These are phyloP conservation scores for Albatrellus sp. DNA, from an alignment of 1,284 basidiomycete species.

Conservation along the genomic window DNA sequence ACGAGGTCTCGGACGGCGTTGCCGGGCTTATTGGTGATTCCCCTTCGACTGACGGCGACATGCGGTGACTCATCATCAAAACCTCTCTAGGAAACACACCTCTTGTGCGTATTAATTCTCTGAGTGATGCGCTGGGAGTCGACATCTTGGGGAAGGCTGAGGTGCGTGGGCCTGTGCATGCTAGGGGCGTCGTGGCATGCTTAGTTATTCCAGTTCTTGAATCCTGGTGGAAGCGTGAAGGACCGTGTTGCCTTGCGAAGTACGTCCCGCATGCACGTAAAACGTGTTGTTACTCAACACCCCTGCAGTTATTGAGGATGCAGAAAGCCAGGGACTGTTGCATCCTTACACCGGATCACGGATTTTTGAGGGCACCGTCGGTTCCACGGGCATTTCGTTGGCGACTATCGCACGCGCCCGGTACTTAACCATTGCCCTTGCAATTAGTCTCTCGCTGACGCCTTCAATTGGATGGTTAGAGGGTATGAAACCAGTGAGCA, in stretches of 20 bases:
- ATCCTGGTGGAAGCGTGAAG: constrained; percentile 96
- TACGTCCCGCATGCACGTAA: constrained; percentile 23
- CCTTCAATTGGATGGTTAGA: constrained; percentile 22
- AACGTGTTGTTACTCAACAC: background rate
- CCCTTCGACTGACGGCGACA: background rate
- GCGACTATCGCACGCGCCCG: constrained; percentile 86
- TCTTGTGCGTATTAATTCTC: constrained; percentile 79
- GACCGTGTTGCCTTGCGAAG: constrained; percentile 90
- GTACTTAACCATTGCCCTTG: constrained; percentile 24
- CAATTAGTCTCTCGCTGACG: background rate
- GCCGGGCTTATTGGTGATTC: constrained; percentile 71
- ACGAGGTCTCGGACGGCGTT: constrained; percentile 67
- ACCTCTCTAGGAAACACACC: constrained; percentile 76
- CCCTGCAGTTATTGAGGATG: constrained; percentile 78
- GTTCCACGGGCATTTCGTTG: constrained; percentile 94
- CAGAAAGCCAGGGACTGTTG: constrained; percentile 75
- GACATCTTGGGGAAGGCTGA: constrained; percentile 96
- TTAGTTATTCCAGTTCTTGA: constrained; percentile 56
- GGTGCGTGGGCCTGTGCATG: constrained; percentile 26
- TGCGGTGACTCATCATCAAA: background rate
- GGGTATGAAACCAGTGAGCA: constrained; percentile 66
- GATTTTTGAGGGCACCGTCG: constrained; percentile 96
- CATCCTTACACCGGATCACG: constrained; percentile 83
- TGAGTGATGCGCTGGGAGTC: constrained; percentile 84
- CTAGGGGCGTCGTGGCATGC: too few species aligned